Conservation (phyloP, 163 green algal genomes). For the Scenedesmus sp. region DNA sequence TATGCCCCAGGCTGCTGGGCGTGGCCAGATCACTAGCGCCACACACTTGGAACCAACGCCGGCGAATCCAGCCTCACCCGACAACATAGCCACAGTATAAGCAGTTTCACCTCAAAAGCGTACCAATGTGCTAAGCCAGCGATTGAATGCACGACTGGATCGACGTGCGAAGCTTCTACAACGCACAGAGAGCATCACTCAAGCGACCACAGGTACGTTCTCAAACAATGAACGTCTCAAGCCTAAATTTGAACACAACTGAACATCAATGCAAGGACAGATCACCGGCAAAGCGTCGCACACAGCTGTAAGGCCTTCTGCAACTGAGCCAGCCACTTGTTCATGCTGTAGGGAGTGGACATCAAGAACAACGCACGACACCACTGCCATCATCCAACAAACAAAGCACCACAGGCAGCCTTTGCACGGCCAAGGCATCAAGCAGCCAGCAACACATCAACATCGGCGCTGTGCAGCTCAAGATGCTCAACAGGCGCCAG, state of each 20-base stretch:
- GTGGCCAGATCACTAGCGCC: background rate
- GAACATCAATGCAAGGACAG: background rate
- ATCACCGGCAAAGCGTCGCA: background rate
- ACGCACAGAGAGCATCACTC: background rate
- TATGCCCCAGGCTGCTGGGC: background rate
- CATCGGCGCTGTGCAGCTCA: background rate
- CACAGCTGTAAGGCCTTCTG: background rate
- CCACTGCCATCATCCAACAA: background rate
- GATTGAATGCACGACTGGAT: background rate
- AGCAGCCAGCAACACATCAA: background rate
- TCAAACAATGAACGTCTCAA: background rate
- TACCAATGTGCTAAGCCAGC: background rate
- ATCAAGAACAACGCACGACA: background rate
- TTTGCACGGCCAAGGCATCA: background rate
- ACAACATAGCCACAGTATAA: background rate
- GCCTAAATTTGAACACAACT: background rate
- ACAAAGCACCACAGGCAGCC: background rate
- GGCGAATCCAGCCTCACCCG: background rate
- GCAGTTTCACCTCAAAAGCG: background rate
- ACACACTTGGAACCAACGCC: background rate
- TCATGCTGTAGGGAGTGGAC: background rate
- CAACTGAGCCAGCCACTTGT: background rate
- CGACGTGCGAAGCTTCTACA: conserved; percentile 4
- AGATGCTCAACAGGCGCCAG: background rate
- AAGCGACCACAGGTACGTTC: background rate